Conservation (phyloP, 2,329 filamentous ascomycete species). For the Aspergillus jensenii region DNA sequence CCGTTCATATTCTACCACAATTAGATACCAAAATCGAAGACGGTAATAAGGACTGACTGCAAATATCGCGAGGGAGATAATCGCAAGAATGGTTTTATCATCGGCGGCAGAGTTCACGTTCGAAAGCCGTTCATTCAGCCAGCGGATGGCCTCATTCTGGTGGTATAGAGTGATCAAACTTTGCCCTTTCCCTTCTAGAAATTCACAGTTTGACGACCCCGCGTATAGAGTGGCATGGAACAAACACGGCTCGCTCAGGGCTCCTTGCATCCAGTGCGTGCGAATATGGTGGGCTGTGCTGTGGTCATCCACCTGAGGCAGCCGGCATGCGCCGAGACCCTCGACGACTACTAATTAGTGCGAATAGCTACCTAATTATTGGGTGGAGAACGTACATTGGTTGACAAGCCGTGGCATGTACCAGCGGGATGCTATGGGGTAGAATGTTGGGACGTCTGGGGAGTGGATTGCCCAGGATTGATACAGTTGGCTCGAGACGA, state of each 20-base stretch:
- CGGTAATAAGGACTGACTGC: not conserved
- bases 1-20: not conserved
- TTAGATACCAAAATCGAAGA: not conserved
- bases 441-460: not conserved
- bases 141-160: not conserved
- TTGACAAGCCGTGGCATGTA: slow-evolving; percentile 2
- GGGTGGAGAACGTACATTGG: not conserved
- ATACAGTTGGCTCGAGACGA: not conserved
- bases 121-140: not conserved
- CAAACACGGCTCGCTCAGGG: slow-evolving; percentile 1
- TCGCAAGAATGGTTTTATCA: slow-evolving; percentile 1
- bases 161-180: slow-evolving; percentile 2
- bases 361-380: too few species aligned
- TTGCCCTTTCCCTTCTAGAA: not conserved
- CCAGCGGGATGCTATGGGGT: not conserved
- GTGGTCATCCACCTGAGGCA: not conserved
- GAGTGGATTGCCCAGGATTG: not conserved
- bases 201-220: slow-evolving; percentile 3
- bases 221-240: slow-evolving; percentile 7
- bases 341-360: not conserved
- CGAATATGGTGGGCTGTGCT: slow-evolving; percentile 4
- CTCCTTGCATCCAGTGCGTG: not conserved
- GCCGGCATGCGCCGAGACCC: not conserved
- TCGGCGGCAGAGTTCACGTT: not conserved
- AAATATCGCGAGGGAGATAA: not conserved